Base-by-base conservation (phyloP, 139 green algal genomes). In the Auxenochlorella pyrenoidosa region DNA sequence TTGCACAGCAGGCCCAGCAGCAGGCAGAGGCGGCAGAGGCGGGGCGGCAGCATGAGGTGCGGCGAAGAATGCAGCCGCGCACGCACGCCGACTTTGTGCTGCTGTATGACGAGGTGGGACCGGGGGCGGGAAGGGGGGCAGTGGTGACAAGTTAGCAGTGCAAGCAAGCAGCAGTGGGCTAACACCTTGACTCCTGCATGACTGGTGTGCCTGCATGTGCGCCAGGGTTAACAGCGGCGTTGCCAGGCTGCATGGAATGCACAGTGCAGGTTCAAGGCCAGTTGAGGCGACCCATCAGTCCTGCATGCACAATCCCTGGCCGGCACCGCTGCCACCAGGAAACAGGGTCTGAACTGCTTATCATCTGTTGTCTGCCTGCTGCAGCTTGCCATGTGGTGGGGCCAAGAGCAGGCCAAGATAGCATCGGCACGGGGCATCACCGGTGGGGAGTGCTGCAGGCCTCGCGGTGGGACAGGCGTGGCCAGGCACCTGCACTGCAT, bases 51-150 rank as follows among this genome's bases (percentile, higher is more conserved):
- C 26, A 47, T 1, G 77, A 83, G 77, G 51, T 43, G 51, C 77
- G 41, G n/a, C 77, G 77, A 8, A 92, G 95, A 41, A 96, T 97
- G 92, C 92, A 96, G 86, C 96, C 96, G 13, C 88, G 92, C 10
- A 96, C 90, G 5, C 71, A 75, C 0, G 92, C 89, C 13, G 96
- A 98, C 90, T 98, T 98, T 88, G 91, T 95, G 86, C 88, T 97
- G 65, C 89, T 98, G 77, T 93, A 94, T 87, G 92, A 93, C 10
- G 54, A 89, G 79, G 47, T 89, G 38, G 19, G 68, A 4, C 18
- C 12, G 22, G 60, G 40, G 60, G 34, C 60, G 66, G 65, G 15
- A 6, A 10, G 8, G 47, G 47, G 47, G 47, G 47, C 47, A 54
- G 47, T 10, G 47, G 8, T 54, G 47, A 54, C 10, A 54, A 54